A percentile compares a stretch with the other conserved stretches of the same genome.
These are phyloP conservation scores for Pseudopyricularia javanii DNA, from an alignment of 2,329 filamentous ascomycete genomes.

Conservation along the genomic window DNA sequence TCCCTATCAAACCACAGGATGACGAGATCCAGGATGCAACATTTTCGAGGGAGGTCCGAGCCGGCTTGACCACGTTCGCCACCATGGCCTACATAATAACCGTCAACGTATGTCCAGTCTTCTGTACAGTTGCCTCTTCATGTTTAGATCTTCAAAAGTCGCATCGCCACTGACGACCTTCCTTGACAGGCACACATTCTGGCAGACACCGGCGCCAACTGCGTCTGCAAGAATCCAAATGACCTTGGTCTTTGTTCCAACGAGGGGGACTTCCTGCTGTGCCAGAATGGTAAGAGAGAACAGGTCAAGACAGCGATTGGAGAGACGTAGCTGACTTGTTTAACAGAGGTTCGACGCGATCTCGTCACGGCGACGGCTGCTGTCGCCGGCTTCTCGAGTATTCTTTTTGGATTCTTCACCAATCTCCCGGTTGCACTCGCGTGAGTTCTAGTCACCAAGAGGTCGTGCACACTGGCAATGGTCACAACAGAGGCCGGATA, in stretches of 20 bases:
- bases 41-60: slow-evolving; percentile 68
- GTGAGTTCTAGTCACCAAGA: slow-evolving; percentile 29
- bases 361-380: slow-evolving; percentile 76
- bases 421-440: slow-evolving; percentile 68
- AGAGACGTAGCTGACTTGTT: slow-evolving; percentile 1
- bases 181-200: slow-evolving; percentile 55
- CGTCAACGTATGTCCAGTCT: slow-evolving; percentile 38
- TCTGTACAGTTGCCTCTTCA: not conserved
- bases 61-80: slow-evolving; percentile 68
- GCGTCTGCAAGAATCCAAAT: slow-evolving; percentile 42
- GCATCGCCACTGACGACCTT: not conserved
- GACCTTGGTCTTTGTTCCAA: slow-evolving; percentile 34
- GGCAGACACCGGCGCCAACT: slow-evolving; percentile 65
- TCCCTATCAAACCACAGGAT: slow-evolving; percentile 17
- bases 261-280: slow-evolving; percentile 1
- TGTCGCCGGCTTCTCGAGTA: slow-evolving; percentile 60
- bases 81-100: slow-evolving; percentile 82
- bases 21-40: slow-evolving; percentile 55
- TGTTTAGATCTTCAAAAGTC: not conserved
- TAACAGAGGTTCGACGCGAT: slow-evolving; percentile 54
- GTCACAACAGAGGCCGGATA: not conserved
- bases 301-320: not conserved
- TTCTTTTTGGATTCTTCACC: slow-evolving; percentile 68
- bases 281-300: not conserved
- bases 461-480: too few species aligned